These are phyloP conservation scores for Claviceps humidiphila DNA, from an alignment of 2,329 filamentous ascomycete genomes.

Conservation along the genomic window DNA sequence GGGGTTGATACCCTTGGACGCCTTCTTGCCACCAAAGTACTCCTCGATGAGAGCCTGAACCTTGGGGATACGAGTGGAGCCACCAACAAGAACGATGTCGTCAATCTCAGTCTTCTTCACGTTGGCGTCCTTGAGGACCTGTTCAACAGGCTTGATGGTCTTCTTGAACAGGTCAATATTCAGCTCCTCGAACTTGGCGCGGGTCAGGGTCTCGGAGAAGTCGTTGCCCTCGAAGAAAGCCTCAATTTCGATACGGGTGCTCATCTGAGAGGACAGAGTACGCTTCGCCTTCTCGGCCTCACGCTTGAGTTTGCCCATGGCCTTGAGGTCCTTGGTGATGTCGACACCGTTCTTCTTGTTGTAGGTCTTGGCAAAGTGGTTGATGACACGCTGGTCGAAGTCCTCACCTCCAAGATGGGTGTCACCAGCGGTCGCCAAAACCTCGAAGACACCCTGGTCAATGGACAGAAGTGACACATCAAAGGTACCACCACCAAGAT, in stretches of 20 bases:
- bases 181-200: constrained; percentile 98
- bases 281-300: constrained; percentile 99
- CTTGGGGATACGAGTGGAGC: constrained; percentile 98
- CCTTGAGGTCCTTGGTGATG: constrained; percentile 86
- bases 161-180: constrained; percentile 99
- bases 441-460: constrained; percentile 86
- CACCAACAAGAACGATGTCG: constrained; percentile 95
- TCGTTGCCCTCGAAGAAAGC: constrained; percentile 93
- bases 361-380: constrained; percentile 91
- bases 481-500: constrained; percentile 88
- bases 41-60: constrained; percentile 90
- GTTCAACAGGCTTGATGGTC: constrained; percentile 96
- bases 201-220: constrained; percentile 95
- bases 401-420: constrained; percentile 97
- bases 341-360: constrained; percentile 97
- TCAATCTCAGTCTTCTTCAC: constrained; percentile 90
- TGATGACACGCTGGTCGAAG: constrained; percentile 96
- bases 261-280: constrained; percentile 88
- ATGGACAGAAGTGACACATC: constrained; percentile 90
- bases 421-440: constrained; percentile 88
- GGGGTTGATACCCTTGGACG: constrained; percentile 98
- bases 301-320: constrained; percentile 99
- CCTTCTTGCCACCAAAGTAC: constrained; percentile 91
- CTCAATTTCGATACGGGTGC: constrained; percentile 90
- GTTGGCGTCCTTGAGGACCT: constrained; percentile 97